Evolutionary conservation across 1,139 yeast species (phyloP).

Genomic region (Barnettozyma hawaiiensis): DNA sequence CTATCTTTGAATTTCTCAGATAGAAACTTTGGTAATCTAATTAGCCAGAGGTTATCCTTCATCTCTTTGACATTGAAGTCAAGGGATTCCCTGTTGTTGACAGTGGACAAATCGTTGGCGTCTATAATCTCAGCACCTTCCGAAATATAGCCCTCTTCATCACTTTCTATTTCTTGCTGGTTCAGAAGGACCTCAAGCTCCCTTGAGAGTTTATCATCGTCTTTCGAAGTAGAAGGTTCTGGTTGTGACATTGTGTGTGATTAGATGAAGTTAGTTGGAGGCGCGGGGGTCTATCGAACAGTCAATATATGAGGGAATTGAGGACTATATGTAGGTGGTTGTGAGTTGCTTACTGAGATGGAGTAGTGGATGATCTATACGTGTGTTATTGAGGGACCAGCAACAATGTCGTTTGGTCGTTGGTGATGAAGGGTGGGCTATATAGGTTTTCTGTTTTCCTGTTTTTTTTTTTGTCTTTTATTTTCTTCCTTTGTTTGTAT

Average conservation of each 20-base stretch:
- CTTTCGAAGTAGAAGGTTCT: not conserved
- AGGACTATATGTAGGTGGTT: no score
- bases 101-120: constrained; percentile 34
- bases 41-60: constrained; percentile 80
- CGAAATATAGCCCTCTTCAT: constrained; percentile 36
- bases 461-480: no score
- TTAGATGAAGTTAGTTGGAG: not conserved
- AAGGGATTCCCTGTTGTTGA: constrained; percentile 43
- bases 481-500: no score
- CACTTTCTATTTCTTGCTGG: constrained; percentile 26
- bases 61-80: constrained; percentile 54
- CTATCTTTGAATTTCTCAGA: constrained; percentile 77
- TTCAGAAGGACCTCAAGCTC: constrained; percentile 14
- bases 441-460: no score
- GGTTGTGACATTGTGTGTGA: not conserved
- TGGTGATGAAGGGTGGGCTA: no score
- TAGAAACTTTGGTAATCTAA: constrained; percentile 80
- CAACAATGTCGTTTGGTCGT: no score
- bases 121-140: constrained; percentile 38
- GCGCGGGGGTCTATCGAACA: not conserved
- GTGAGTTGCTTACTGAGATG: no score
- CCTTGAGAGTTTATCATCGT: constrained; percentile 7
- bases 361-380: no score
- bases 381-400: no score
- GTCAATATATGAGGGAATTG: no score